Percentiles rank a stretch among this genome's conserved stretches.
Evolutionary conservation across 2,329 filamentous ascomycete species (phyloP).

Genomic region (Fusarium beomiforme): DNA sequence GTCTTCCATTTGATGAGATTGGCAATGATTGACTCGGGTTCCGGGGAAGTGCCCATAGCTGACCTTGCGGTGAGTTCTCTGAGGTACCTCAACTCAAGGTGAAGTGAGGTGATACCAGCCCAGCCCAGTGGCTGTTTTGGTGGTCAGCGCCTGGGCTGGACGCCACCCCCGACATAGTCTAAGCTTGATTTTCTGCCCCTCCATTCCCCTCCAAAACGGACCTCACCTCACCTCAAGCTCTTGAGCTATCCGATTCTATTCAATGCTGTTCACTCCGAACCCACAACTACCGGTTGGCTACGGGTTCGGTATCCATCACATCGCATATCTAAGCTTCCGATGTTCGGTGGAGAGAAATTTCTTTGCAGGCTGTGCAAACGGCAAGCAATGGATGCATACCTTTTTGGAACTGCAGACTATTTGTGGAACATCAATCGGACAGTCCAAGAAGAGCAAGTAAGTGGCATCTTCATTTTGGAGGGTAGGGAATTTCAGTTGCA

Average conservation of each 20-base stretch:
- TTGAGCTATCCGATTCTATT: conserved; percentile 19
- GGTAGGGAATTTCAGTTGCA: conserved; percentile 2
- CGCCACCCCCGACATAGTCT: conserved; percentile 34
- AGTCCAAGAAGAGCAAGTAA: conserved; percentile 26
- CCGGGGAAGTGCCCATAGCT: conserved; percentile 19
- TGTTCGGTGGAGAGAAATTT: conserved; percentile 32
- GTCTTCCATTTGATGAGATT: conserved; percentile 22
- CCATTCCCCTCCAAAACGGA: conserved; percentile 24
- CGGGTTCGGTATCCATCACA: conserved; percentile 27
- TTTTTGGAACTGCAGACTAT: conserved; percentile 25
- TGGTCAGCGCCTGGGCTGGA: conserved; percentile 36
- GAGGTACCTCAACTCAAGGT: conserved; percentile 17
- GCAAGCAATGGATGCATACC: not conserved
- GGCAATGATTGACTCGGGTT: conserved; percentile 34
- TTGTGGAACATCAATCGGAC: conserved; percentile 32
- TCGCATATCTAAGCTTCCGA: conserved; percentile 32
- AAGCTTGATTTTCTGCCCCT: conserved; percentile 29
- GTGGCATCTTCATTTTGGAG: conserved; percentile 28
- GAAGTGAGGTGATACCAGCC: conserved; percentile 11
- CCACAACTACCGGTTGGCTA: conserved; percentile 35
- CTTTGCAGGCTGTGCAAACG: not conserved
- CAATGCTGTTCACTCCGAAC: conserved; percentile 15
- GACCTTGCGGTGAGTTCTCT: conserved; percentile 34
- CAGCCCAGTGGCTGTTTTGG: conserved; percentile 27
- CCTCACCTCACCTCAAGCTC: conserved; percentile 25